Evolutionary conservation across 139 green algal species (phyloP), one percentile per base, ranked within the genome.

Genomic region (Pleodorina starrii): DNA sequence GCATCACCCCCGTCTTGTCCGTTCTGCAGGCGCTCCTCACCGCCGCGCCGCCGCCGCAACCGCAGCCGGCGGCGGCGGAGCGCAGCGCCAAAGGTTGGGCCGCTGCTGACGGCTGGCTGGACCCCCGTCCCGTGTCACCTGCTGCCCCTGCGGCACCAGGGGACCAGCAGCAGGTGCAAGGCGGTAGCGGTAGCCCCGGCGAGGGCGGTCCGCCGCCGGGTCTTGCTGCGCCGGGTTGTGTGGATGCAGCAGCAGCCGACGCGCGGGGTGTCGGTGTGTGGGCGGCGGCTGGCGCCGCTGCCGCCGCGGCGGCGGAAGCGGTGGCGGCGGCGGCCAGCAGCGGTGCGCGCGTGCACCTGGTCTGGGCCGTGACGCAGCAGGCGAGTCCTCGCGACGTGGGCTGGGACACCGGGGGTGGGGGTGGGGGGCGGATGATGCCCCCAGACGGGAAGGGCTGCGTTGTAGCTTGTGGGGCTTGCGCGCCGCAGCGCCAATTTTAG

Each of bases 341-440:
- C 21, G 29, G 19, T 4, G 40, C 44, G 9, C 43, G 82, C 2
- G 82, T 88, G 60, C 82, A 79, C 32, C 60, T 88, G 63, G 66
- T 88, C 5, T 88, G 82, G 82, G n/a, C 82, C 3, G 82, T 88
- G 46, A 54, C 82, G 23, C 66, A 79, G 32, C 59, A 88, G 82
- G 82, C 54, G 29, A 66, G 54, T 66, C n/a, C n/a, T n/a, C n/a
- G n/a, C n/a, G n/a, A n/a, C n/a, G n/a, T n/a, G n/a, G n/a, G n/a
- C n/a, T n/a, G n/a, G n/a, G n/a, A n/a, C n/a, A n/a, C n/a, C n/a
- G n/a, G n/a, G n/a, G n/a, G n/a, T n/a, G n/a, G n/a, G n/a, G n/a
- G n/a, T n/a, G n/a, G n/a, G n/a, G n/a, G n/a, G n/a, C n/a, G n/a
- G n/a, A n/a, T n/a, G n/a, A n/a, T n/a, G n/a, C n/a, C n/a, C n/a